Evolutionary conservation across 805 yeast species (phyloP), one percentile per base, ranked within the genome.

Genomic region (Lipomyces sp.): DNA sequence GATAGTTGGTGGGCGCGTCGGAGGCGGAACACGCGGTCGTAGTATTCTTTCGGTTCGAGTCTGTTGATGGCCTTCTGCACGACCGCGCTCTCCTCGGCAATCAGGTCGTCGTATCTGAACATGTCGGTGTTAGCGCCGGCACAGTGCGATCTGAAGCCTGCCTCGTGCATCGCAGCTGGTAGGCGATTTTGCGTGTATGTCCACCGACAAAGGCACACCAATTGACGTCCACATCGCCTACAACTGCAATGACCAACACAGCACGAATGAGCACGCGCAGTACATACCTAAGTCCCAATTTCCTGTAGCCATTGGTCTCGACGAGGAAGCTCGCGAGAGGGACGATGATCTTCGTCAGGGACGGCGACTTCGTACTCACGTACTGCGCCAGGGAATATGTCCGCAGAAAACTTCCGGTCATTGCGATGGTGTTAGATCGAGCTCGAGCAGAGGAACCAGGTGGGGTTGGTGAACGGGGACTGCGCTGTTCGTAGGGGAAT

Each of bases 21-120:
- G 59, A 86, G 79, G 77, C 98, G 86, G 81, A 76, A 93, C 68
- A 84, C 84, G 77, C 98, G 87, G 59, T 95, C 88, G 72, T 91
- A 93, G 39, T 81, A 73, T 70, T 84, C 95, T 47, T 80, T 81
- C 45, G 80, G 79, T 61, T 96, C 95, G 65, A 93, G 75, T 79
- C 98, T 87, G 58, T 79, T 71, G 56, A 93, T 74, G 49, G 97
- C 98, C 67, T 81, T 87, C 75, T 88, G 91, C 74, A 84, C 79
- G 48, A 81, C 74, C 64, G 90, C 90, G 69, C 76, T 84, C 75
- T 93, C 98, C 74, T 93, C 98, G 60, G 78, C 72, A 59, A 91
- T 69, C 65, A 91, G 73, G 71, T 93, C 98, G 68, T 91, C 93
- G 66, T 84, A 82, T 73, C 84, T 77, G 35, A 6, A 29, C 11